Base-by-base conservation (phyloP, 768 basidiomycete genomes). In the Suillus brevipes region DNA sequence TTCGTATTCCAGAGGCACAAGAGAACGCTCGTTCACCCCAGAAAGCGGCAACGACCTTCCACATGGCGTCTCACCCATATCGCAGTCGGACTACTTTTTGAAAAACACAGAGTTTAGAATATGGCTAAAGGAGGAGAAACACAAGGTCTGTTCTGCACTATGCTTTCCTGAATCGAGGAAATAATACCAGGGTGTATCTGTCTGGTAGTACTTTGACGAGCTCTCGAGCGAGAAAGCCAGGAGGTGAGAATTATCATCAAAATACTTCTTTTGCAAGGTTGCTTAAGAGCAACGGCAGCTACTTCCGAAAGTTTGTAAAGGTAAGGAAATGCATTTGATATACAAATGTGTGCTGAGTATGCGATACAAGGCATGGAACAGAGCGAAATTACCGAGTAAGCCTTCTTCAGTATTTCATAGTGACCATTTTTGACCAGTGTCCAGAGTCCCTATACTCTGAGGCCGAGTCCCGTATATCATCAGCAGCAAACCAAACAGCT, bases 301-400 rank as follows among this genome's bases (percentile, higher is more conserved):
- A 96, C 74, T 98, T 98, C 74, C 88, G 90, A 71, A 97, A 95
- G 78, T 97, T 98, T 71, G 88, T 95, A 47, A 92, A 91, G 83
- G 89, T 89, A 72, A 68, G 78, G 18, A 40, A 10, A 64, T 20
- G 40, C 37, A 49, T 25, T 10, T 62, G 28, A 53, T 28, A 31
- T 18, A 64, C 60, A 38, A 47, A 47, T 56, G 50, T 61, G 25
- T 20, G 36, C 65, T 52, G 14, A 65, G 65, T 10, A 36, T 65
- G 10, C 31, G 13, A 47, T 64, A 23, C 43, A 70, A 92, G 85
- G 87, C 87, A 31, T 95, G 94, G 94, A 95, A 95, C 76, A 83
- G 84, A 74, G 92, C 91, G 6, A 88, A 83, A 73, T 80, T 95
- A 10, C 77, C 87, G 36, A 83, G 91, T 92, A 23, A 64, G 76